Percentiles rank a stretch among this genome's conserved stretches.
Evolutionary conservation across 371 early-diverging fungal species (phyloP).

Genomic region (Dichotomocladium elegans): DNA sequence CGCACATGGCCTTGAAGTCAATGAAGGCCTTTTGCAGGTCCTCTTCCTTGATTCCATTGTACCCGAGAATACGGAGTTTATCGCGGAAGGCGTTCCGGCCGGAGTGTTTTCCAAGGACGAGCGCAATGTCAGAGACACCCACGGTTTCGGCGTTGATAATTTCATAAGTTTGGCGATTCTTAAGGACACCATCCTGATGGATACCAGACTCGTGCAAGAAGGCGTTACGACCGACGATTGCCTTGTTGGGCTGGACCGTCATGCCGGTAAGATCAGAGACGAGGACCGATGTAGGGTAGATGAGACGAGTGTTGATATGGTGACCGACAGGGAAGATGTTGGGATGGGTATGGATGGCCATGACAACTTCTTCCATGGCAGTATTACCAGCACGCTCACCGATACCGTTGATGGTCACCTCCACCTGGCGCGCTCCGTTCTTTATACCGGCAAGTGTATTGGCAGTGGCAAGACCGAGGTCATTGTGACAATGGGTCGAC

Average conservation of each 20-base stretch:
- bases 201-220: slow-evolving; percentile 97
- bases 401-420: slow-evolving; percentile 96
- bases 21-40: slow-evolving; percentile 80
- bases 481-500: slow-evolving; percentile 97
- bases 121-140: slow-evolving; percentile 77
- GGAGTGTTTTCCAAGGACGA: slow-evolving; percentile 95
- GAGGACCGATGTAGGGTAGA: slow-evolving; percentile 84
- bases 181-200: slow-evolving; percentile 96
- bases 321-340: slow-evolving; percentile 78
- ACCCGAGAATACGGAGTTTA: slow-evolving; percentile 80
- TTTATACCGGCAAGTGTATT: slow-evolving; percentile 88
- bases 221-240: slow-evolving; percentile 96
- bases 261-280: slow-evolving; percentile 89
- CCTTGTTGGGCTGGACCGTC: slow-evolving; percentile 95
- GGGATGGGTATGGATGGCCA: slow-evolving; percentile 92
- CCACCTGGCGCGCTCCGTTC: slow-evolving; percentile 94
- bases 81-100: slow-evolving; percentile 91
- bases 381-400: slow-evolving; percentile 99
- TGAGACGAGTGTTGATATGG: slow-evolving; percentile 84
- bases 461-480: slow-evolving; percentile 94
- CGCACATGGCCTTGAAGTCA: slow-evolving; percentile 87
- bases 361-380: slow-evolving; percentile 91
- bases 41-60: slow-evolving; percentile 52
- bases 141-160: slow-evolving; percentile 91
- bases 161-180: slow-evolving; percentile 92